Percentiles rank a stretch among this genome's conserved stretches.
phyloP scores from a whole-genome alignment of 2,329 filamentous ascomycete species.

The Ilyonectria sp. region DNA sequence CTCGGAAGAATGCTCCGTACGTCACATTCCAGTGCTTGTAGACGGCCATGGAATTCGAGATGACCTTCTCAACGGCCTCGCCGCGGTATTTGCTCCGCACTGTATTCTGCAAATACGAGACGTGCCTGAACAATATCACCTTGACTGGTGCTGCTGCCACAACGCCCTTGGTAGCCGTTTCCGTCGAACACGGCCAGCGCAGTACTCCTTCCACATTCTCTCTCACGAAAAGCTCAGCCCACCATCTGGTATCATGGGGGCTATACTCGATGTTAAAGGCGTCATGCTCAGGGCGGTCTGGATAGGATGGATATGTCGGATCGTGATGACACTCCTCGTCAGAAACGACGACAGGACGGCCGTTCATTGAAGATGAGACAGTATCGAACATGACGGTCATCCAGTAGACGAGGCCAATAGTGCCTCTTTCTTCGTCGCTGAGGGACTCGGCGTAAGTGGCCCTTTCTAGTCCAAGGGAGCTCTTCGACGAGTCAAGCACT shows the following conservation, averaged over 20 bases:
- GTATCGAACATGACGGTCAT: conserved; percentile 74
- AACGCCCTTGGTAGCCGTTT: conserved; percentile 64
- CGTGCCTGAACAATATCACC: conserved; percentile 70
- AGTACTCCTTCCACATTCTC: conserved; percentile 45
- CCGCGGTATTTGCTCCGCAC: conserved; percentile 57
- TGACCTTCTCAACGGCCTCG: conserved; percentile 62
- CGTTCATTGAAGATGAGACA: conserved; percentile 68
- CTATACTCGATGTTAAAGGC: conserved; percentile 40
- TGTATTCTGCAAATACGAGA: conserved; percentile 69
- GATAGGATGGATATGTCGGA: conserved; percentile 46
- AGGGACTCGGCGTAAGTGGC: conserved; percentile 39
- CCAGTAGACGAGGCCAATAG: conserved; percentile 72
- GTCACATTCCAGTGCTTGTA: conserved; percentile 69
- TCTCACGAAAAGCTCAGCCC: conserved; percentile 54
- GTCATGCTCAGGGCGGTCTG: conserved; percentile 39
- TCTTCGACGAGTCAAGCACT: conserved; percentile 45
- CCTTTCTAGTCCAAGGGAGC: conserved; percentile 45
- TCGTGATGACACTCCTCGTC: conserved; percentile 59
- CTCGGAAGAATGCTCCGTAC: conserved; percentile 67
- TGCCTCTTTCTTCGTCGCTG: conserved; percentile 56
- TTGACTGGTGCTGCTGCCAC: conserved; percentile 71
- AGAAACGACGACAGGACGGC: conserved; percentile 53
- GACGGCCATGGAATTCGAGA: conserved; percentile 63
- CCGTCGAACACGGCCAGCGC: conserved; percentile 69
- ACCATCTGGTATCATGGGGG: conserved; percentile 50